A percentile compares a stretch with the other conserved stretches of the same genome.
Conservation (phyloP, 2,329 filamentous ascomycete species). For the Amauroascus verrucosus region DNA sequence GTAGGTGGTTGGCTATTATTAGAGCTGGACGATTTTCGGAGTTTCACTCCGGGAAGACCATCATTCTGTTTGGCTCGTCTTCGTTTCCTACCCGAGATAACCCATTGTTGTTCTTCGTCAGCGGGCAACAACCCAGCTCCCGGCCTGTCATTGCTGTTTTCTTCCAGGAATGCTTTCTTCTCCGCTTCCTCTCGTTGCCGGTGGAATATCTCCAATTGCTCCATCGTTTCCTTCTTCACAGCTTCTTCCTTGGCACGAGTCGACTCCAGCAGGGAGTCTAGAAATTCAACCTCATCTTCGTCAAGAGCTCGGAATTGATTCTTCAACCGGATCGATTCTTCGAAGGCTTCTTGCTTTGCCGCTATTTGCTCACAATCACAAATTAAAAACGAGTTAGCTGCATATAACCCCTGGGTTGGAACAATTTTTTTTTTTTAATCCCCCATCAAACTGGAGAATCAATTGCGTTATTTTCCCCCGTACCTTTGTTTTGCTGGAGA, state of each 20-base stretch:
- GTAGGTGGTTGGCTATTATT: background rate
- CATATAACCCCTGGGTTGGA: too few relatives aligned
- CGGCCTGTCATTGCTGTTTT: slow-evolving; percentile 24
- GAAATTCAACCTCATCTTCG: slow-evolving; percentile 43
- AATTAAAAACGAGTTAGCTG: slow-evolving; percentile 3
- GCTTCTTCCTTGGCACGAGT: slow-evolving; percentile 47
- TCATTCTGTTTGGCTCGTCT: slow-evolving; percentile 42
- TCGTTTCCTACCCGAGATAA: slow-evolving; percentile 41
- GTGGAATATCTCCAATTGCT: slow-evolving; percentile 50
- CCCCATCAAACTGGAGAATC: too few relatives aligned
- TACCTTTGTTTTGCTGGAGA: slow-evolving; percentile 42
- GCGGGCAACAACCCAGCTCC: slow-evolving; percentile 22
- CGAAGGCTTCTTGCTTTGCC: slow-evolving; percentile 44
- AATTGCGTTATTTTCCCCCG: background rate
- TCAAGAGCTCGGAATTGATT: slow-evolving; percentile 44
- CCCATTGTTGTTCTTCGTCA: slow-evolving; percentile 41
- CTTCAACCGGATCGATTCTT: slow-evolving; percentile 41
- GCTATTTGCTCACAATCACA: slow-evolving; percentile 19
- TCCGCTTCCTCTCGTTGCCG: slow-evolving; percentile 51
- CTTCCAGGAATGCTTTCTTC: slow-evolving; percentile 35
- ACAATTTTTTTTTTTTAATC: too few relatives aligned
- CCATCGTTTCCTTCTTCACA: slow-evolving; percentile 48
- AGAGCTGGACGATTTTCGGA: slow-evolving; percentile 30
- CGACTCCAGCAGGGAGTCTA: slow-evolving; percentile 48
- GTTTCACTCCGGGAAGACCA: slow-evolving; percentile 32